Evolutionary conservation across 306 rosid species (phyloP).

Genomic region (Prunus fruticosa): DNA sequence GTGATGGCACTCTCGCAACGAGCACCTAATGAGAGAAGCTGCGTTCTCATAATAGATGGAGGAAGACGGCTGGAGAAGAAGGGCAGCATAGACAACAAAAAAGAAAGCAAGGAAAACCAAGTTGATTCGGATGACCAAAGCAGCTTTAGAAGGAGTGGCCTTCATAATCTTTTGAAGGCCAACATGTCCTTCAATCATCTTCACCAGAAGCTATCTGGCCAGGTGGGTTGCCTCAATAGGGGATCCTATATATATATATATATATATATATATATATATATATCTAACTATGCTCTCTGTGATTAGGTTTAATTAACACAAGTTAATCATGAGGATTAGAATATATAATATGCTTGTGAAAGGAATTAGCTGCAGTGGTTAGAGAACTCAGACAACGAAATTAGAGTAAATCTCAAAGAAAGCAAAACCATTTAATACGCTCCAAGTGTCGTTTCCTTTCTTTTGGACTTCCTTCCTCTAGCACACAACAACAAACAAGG

Average conservation of each 20-base stretch:
- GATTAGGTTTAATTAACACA: conserved; percentile 8
- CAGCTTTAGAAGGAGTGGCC: conserved; percentile 69
- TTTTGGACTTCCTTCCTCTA: conserved; percentile 24
- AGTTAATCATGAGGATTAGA: conserved; percentile 31
- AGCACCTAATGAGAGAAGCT: conserved; percentile 67
- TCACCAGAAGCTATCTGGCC: background rate
- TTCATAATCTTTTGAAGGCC: conserved; percentile 54
- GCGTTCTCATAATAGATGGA: conserved; percentile 65
- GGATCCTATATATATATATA: conserved; percentile 29
- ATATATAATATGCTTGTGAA: conserved; percentile 9
- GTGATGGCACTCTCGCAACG: conserved; percentile 73
- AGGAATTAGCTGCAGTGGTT: conserved; percentile 48
- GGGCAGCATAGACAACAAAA: conserved; percentile 50
- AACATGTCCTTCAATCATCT: conserved; percentile 41
- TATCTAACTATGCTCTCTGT: conserved; percentile 16
- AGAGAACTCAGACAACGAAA: conserved; percentile 32
- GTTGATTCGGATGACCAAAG: conserved; percentile 68
- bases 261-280: conserved; percentile 34
- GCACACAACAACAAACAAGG: conserved; percentile 25
- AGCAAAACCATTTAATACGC: conserved; percentile 31
- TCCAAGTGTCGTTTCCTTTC: conserved; percentile 50
- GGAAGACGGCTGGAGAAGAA: conserved; percentile 79
- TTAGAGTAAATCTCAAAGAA: conserved; percentile 47
- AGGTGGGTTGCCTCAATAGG: conserved; percentile 22
- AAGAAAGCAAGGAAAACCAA: conserved; percentile 61